These are phyloP conservation scores for Chrysosporium queenslandicum DNA, from an alignment of 2,329 filamentous ascomycete species.

Conservation along the genomic window DNA sequence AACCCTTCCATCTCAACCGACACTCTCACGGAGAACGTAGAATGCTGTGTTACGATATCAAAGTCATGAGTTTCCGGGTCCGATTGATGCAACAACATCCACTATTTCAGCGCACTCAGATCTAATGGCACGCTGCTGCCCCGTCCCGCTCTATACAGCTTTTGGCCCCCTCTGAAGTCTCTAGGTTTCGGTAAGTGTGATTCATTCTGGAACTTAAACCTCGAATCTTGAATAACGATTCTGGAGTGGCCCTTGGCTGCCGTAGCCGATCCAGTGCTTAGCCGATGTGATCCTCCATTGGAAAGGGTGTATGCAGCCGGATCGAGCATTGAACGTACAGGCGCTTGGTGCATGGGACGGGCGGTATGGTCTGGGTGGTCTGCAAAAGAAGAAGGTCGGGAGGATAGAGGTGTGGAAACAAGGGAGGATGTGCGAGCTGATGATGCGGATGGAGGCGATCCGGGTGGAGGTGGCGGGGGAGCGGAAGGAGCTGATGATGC, in stretches of 20 bases:
- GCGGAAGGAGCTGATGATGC: conserved; percentile 30
- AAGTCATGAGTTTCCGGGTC: neutral
- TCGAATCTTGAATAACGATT: conserved; percentile 57
- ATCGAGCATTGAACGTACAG: conserved; percentile 56
- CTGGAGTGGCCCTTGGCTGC: conserved; percentile 14
- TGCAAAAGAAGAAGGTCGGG: conserved; percentile 32
- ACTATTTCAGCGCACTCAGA: conserved; percentile 47
- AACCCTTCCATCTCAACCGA: too few relatives aligned
- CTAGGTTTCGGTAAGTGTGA: conserved; percentile 73
- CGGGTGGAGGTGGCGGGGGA: conserved; percentile 33
- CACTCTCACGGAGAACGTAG: too few relatives aligned
- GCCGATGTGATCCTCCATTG: conserved; percentile 43
- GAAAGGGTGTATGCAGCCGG: conserved; percentile 65
- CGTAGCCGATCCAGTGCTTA: conserved; percentile 22
- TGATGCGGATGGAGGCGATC: conserved; percentile 35
- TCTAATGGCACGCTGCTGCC: conserved; percentile 91
- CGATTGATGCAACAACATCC: neutral
- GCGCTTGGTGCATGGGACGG: conserved; percentile 36
- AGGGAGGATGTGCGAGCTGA: conserved; percentile 35
- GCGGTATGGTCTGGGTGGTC: conserved; percentile 20
- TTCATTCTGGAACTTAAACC: conserved; percentile 84
- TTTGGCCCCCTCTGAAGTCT: conserved; percentile 62
- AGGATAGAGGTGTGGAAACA: conserved; percentile 30
- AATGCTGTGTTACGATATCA: neutral
- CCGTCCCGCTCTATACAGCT: conserved; percentile 77